Evolutionary conservation across 495 filamentous ascomycete genomes (phyloP), one percentile per base, ranked within the genome.

Genomic region (Extremus antarcticus): DNA sequence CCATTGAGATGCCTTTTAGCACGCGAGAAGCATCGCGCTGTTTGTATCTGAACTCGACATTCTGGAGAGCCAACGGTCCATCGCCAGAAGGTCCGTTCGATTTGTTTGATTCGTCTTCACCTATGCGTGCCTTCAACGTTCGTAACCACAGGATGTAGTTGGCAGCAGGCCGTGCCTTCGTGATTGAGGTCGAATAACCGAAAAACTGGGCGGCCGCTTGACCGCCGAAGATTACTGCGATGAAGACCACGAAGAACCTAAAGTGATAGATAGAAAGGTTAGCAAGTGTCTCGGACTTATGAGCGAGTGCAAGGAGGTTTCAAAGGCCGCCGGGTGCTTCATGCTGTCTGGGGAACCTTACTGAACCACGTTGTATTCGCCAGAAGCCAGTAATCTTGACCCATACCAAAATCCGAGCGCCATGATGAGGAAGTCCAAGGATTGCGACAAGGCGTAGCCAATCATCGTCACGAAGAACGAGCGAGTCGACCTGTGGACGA

Each of bases 221-320:
- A 0, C 74, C 79, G 0, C 73, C 76, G 53, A 79, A 77, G 11
- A 87, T 73, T 29, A 85, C 73, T 0, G 70, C 75, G 54, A 81
- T 77, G 49, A 80, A 84, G 3, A 81, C 68, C 7, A 81, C 71
- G 55, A 81, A 82, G 61, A 85, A 84, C n/a, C n/a, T n/a, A n/a
- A n/a, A n/a, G n/a, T n/a, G n/a, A n/a, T n/a, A n/a, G n/a, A n/a
- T n/a, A n/a, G n/a, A n/a, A n/a, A n/a, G n/a, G n/a, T n/a, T n/a
- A n/a, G n/a, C n/a, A n/a, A n/a, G n/a, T n/a, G n/a, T n/a, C n/a
- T n/a, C n/a, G n/a, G n/a, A n/a, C n/a, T n/a, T n/a, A n/a, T n/a
- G n/a, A n/a, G n/a, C n/a, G n/a, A n/a, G n/a, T n/a, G n/a, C n/a
- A n/a, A n/a, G n/a, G n/a, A n/a, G n/a, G n/a, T n/a, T n/a, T n/a